Evolutionary conservation across 2,329 filamentous ascomycete genomes (phyloP).

Genomic region (Penicillium concentricum): DNA sequence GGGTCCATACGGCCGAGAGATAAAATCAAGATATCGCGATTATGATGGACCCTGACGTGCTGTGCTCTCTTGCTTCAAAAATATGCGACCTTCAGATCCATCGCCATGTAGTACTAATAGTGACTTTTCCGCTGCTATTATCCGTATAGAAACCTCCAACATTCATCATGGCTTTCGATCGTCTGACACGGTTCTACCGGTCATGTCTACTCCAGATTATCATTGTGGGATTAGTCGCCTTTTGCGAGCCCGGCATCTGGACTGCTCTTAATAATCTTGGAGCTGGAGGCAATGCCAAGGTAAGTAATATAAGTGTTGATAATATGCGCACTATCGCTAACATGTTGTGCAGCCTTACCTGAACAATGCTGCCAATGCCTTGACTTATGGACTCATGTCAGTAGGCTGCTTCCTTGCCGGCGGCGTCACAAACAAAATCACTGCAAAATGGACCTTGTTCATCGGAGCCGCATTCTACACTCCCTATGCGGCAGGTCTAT

Average conservation of each 20-base stretch:
- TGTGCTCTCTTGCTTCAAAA: background rate
- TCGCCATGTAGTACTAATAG: background rate
- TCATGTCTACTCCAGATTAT: constrained; percentile 46
- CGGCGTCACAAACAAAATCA: constrained; percentile 44
- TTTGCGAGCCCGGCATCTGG: constrained; percentile 47
- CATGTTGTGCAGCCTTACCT: constrained; percentile 44
- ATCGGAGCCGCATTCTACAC: constrained; percentile 44
- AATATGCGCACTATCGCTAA: background rate
- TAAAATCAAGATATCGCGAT: constrained; percentile 13
- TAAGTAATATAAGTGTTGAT: background rate
- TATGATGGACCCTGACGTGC: constrained; percentile 14
- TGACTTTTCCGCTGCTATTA: background rate
- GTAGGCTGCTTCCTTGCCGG: constrained; percentile 48
- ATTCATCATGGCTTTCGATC: constrained; percentile 6
- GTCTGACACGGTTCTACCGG: constrained; percentile 33
- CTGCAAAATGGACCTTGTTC: constrained; percentile 42
- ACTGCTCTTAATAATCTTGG: constrained; percentile 46
- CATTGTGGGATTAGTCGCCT: constrained; percentile 41
- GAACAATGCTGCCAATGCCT: constrained; percentile 51
- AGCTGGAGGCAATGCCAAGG: constrained; percentile 37
- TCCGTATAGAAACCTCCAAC: background rate
- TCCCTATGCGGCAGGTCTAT: constrained; percentile 37
- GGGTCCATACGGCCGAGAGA: background rate
- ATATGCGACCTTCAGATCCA: background rate
- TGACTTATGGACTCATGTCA: constrained; percentile 50